A percentile compares a stretch with the other conserved stretches of the same genome.
phyloP scores from a whole-genome alignment of 768 basidiomycete species.

The Tulasnella sp. region DNA sequence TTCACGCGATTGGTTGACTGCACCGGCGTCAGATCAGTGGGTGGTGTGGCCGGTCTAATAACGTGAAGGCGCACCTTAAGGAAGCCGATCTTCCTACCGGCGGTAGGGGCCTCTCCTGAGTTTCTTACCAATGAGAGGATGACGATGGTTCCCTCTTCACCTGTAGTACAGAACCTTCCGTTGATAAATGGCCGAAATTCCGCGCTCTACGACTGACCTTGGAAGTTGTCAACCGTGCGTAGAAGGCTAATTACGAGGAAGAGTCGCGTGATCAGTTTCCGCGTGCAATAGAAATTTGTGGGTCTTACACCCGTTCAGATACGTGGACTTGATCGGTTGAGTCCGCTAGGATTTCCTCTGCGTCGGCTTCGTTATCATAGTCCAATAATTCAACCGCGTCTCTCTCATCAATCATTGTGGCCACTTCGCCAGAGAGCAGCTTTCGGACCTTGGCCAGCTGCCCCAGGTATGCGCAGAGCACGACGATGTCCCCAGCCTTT shows the following conservation, averaged over 20 bases:
- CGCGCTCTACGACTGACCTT: conserved; percentile 33
- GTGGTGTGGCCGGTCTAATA: not conserved
- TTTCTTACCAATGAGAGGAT: conserved; percentile 74
- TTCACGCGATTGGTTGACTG: conserved; percentile 56
- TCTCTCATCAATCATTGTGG: conserved; percentile 63
- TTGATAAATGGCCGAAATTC: not conserved
- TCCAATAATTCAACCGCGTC: conserved; percentile 58
- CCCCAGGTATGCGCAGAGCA: conserved; percentile 53
- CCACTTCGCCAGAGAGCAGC: conserved; percentile 46
- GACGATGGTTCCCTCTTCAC: conserved; percentile 49
- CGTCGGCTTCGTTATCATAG: conserved; percentile 38
- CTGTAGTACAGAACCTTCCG: not conserved
- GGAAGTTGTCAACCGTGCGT: conserved; percentile 74
- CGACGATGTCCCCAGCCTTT: conserved; percentile 49
- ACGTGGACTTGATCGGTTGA: conserved; percentile 48
- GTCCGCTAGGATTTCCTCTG: conserved; percentile 36
- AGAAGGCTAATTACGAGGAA: conserved; percentile 42
- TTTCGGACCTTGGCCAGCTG: conserved; percentile 48
- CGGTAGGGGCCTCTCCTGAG: conserved; percentile 41
- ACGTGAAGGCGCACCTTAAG: conserved; percentile 49
- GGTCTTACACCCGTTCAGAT: conserved; percentile 46
- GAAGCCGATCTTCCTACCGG: conserved; percentile 55
- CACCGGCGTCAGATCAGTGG: not conserved
- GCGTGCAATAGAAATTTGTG: not conserved
- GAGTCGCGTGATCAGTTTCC: not conserved